Percentiles rank a stretch among this genome's conserved stretches.
phyloP scores from a whole-genome alignment of 129 eudicot genomes.

The Mikania micrantha region DNA sequence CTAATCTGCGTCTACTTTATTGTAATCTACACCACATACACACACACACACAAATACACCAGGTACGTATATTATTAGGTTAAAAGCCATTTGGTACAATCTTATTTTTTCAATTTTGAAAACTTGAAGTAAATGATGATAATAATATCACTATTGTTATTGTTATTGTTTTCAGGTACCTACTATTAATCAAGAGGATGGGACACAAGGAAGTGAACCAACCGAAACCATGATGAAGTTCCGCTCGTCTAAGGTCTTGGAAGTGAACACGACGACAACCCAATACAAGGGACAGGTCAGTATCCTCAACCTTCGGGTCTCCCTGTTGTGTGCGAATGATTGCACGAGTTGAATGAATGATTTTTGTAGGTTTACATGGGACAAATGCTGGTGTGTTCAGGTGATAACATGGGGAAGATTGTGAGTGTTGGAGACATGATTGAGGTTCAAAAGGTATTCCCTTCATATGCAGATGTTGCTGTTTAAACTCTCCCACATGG shows the following conservation, averaged over 20 bases:
- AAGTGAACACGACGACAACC: constrained; percentile 27
- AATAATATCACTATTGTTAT: not conserved
- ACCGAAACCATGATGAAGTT: constrained; percentile 44
- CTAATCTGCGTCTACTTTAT: too few species aligned
- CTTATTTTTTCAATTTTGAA: too few species aligned
- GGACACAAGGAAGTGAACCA: constrained; percentile 42
- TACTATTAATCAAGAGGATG: constrained; percentile 60
- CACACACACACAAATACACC: too few species aligned
- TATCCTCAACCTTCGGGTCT: not conserved
- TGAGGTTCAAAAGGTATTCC: constrained; percentile 16
- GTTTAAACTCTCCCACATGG: constrained; percentile 9
- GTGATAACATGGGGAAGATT: constrained; percentile 8
- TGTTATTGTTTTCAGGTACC: constrained; percentile 43
- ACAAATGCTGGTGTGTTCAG: constrained; percentile 27
- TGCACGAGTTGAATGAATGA: not conserved
- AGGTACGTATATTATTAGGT: too few species aligned
- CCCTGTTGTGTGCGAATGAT: not conserved
- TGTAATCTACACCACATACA: too few species aligned
- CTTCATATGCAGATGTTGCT: constrained; percentile 32
- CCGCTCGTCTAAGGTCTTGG: constrained; percentile 50
- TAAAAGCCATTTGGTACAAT: too few species aligned
- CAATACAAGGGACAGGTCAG: constrained; percentile 28
- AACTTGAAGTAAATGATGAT: too few species aligned
- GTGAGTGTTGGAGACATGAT: constrained; percentile 26
- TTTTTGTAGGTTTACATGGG: constrained; percentile 32